Percentiles rank a stretch among this genome's conserved stretches.
Evolutionary conservation across 306 rosid genomes (phyloP).

Genomic region (Acacia confusa): DNA sequence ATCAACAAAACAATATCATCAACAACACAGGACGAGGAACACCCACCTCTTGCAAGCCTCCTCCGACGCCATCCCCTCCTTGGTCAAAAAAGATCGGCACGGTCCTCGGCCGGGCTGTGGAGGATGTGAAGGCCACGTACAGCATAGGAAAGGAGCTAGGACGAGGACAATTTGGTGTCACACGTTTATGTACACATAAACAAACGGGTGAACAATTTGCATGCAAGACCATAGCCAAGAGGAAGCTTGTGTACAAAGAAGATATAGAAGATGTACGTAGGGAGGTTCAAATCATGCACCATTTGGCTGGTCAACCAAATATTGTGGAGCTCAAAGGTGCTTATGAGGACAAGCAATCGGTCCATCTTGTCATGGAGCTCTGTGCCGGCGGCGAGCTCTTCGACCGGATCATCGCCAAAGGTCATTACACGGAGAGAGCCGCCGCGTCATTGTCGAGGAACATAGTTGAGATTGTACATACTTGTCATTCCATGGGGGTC

Average conservation of each 20-base stretch:
- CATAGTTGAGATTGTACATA: constrained; percentile 87
- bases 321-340: constrained; percentile 92
- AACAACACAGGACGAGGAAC: neutral
- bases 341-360: constrained; percentile 85
- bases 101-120: constrained; percentile 87
- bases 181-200: constrained; percentile 79
- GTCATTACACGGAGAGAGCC: constrained; percentile 93
- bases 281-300: constrained; percentile 98
- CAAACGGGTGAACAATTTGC: constrained; percentile 73
- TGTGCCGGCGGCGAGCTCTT: constrained; percentile 97
- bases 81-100: constrained; percentile 56
- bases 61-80: constrained; percentile 35
- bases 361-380: constrained; percentile 90
- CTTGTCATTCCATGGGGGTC: constrained; percentile 95
- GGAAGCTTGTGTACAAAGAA: constrained; percentile 78
- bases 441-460: constrained; percentile 83
- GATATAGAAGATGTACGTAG: constrained; percentile 89
- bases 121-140: constrained; percentile 61
- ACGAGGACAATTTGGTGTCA: constrained; percentile 91
- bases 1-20: neutral
- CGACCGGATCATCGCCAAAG: constrained; percentile 88
- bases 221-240: constrained; percentile 90
- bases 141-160: constrained; percentile 86
- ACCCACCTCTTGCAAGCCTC: constrained; percentile 26
- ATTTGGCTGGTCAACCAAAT: constrained; percentile 75